phyloP scores from a whole-genome alignment of 2,329 filamentous ascomycete genomes.

The Fusarium vanettenii region DNA sequence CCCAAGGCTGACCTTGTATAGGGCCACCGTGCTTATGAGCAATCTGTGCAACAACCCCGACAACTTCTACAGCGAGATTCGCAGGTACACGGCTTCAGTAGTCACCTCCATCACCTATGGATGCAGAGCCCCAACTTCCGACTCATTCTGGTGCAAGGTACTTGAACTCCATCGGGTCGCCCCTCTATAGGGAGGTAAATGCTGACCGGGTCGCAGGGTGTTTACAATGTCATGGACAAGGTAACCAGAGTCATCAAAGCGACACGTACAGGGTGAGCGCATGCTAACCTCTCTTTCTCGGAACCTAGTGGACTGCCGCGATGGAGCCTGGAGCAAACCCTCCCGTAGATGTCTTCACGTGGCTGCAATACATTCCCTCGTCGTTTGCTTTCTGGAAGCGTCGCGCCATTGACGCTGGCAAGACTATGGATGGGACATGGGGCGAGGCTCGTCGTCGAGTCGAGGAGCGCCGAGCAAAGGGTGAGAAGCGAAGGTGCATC shows the following conservation, averaged over 20 bases:
- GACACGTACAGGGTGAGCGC: not conserved
- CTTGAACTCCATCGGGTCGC: not conserved
- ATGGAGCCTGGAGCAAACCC: not conserved
- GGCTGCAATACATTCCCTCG: not conserved
- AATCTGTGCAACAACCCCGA: not conserved
- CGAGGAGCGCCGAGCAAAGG: not conserved
- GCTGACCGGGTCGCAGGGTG: not conserved
- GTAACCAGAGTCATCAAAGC: not conserved
- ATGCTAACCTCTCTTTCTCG: not conserved
- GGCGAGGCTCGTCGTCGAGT: not conserved
- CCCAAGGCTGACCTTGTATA: not conserved
- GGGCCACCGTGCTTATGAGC: not conserved
- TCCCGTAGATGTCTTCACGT: not conserved
- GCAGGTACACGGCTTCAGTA: not conserved
- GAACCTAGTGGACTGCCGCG: not conserved
- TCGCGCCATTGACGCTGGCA: not conserved
- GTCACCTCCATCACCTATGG: not conserved
- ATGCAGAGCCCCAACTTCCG: not conserved
- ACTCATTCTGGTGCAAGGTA: not conserved
- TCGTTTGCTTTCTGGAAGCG: not conserved
- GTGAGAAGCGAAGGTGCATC: not conserved
- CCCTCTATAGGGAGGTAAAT: no score
- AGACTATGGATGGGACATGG: not conserved
- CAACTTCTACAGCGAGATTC: not conserved
- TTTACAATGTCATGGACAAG: not conserved